Base-by-base conservation (phyloP, 208 protist species). In the Borovskyia barvae region DNA sequence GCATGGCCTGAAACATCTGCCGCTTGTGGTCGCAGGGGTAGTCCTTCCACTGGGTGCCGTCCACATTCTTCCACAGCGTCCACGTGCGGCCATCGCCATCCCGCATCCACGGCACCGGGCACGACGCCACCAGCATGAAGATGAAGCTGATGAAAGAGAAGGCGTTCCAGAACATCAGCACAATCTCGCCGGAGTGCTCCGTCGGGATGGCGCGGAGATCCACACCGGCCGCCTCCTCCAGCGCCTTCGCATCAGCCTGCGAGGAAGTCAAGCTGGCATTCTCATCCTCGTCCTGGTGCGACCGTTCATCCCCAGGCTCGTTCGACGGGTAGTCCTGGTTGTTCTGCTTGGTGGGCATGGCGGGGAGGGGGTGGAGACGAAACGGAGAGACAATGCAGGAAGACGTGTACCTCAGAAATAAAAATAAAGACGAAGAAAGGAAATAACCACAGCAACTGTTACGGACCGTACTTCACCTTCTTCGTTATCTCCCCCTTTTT, bases 1-100 rank as follows among this genome's bases (percentile, higher is more conserved):
- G 37, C 68, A 85, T 80, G 35, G 64, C 71, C 40, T 74, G 64
- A 41, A 78, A 75, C 58, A 78, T 61, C 22, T 79, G 73, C 6
- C 59, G 56, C 53, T 71, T 61, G 50, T 85, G 77, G 24, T 71
- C 67, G 54, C 72, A 80, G 49, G 28, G 11, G 46, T 68, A 28
- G 57, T 71, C 48, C 32, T 51, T 58, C 74, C 77, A 80, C 47
- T 22, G 42, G 5, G 29, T 60, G 24, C 51, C 47, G 22, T 65
- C 57, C 17, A 30, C 40, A 30, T 73, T 33, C 45, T 72, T 75
- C 74, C 77, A 85, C 8, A 85, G 14, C 7, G 77, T 75, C 70
- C 77, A 85, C 47, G 59, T 77, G 17, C 75, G 46, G 36, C 77
- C 72, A 22, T 63, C 60, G 45, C 51, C 50, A 37, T 72, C 72